These are phyloP conservation scores for Entomortierella beljakovae DNA, from an alignment of 192 early-diverging fungal species.

Conservation along the genomic window DNA sequence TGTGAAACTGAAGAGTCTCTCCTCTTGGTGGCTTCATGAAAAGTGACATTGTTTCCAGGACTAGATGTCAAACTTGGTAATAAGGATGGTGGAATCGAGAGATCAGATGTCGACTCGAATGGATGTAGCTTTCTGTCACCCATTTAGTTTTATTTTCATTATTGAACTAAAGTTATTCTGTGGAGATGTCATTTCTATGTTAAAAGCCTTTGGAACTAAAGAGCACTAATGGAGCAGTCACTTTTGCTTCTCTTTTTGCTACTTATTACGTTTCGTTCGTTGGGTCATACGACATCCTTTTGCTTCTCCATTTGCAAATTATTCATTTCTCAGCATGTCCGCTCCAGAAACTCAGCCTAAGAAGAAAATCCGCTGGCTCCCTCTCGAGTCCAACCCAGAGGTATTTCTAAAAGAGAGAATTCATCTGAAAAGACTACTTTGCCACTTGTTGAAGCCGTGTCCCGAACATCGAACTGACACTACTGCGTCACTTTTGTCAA, in stretches of 20 bases:
- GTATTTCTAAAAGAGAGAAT: slow-evolving; percentile 42
- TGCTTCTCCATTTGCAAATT: not conserved
- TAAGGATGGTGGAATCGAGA: not conserved
- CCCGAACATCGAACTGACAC: too few relatives aligned
- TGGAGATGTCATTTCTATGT: too few relatives aligned
- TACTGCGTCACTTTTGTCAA: not conserved
- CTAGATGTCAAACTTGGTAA: not conserved
- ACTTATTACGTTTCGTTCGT: too few relatives aligned
- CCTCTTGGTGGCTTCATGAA: not conserved
- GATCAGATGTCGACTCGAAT: not conserved
- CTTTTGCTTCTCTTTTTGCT: not conserved
- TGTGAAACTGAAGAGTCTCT: not conserved
- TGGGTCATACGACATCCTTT: too few relatives aligned
- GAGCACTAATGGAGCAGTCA: not conserved
- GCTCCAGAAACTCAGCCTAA: slow-evolving; percentile 1
- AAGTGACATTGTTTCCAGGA: slow-evolving; percentile 12
- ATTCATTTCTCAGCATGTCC: not conserved
- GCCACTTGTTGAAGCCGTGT: slow-evolving; percentile 3
- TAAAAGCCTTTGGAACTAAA: too few relatives aligned
- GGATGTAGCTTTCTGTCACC: slow-evolving; percentile 1
- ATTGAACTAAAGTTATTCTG: too few relatives aligned
- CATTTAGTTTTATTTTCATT: not conserved
- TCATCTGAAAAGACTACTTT: not conserved
- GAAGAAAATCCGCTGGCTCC: slow-evolving; percentile 76
- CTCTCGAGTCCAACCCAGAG: slow-evolving; percentile 91